These are phyloP conservation scores for Areca catechu DNA, from an alignment of 176 grass and related monocot species.

Conservation along the genomic window DNA sequence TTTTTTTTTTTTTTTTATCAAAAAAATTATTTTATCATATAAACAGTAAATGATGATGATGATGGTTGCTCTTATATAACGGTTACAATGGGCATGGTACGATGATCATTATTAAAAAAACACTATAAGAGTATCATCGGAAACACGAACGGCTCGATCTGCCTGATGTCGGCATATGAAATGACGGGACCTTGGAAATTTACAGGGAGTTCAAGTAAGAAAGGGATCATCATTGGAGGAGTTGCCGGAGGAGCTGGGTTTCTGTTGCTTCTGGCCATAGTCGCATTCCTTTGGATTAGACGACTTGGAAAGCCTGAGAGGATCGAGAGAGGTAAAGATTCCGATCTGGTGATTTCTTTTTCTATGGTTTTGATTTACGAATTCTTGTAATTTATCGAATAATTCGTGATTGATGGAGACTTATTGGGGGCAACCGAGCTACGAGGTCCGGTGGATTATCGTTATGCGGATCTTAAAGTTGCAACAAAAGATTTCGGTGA, in stretches of 20 bases:
- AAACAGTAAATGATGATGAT: too few relatives aligned
- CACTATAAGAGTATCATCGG: too few relatives aligned
- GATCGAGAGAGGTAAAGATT: conserved; percentile 36
- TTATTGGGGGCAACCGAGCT: conserved; percentile 63
- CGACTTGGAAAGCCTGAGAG: conserved; percentile 27
- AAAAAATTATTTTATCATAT: too few relatives aligned
- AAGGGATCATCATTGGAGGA: conserved; percentile 47
- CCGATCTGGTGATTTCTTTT: background rate
- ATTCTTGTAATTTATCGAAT: conserved; percentile 11
- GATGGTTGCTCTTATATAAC: too few relatives aligned
- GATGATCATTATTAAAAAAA: too few relatives aligned
- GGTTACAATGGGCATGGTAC: too few relatives aligned
- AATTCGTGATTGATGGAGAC: conserved; percentile 23
- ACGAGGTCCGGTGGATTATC: conserved; percentile 50
- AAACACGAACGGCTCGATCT: too few relatives aligned
- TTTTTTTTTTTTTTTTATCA: too few relatives aligned
- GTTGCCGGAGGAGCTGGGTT: conserved; percentile 38
- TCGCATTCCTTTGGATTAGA: conserved; percentile 34
- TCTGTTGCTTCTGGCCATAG: conserved; percentile 30
- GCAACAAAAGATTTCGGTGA: conserved; percentile 71
- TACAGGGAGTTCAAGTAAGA: conserved; percentile 44
- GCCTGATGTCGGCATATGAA: background rate
- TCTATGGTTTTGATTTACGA: background rate
- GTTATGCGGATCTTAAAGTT: conserved; percentile 54
- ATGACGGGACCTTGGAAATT: background rate